Evolutionary conservation across 768 basidiomycete species (phyloP), one percentile per base, ranked within the genome.

Genomic region (Panellus pusillus): DNA sequence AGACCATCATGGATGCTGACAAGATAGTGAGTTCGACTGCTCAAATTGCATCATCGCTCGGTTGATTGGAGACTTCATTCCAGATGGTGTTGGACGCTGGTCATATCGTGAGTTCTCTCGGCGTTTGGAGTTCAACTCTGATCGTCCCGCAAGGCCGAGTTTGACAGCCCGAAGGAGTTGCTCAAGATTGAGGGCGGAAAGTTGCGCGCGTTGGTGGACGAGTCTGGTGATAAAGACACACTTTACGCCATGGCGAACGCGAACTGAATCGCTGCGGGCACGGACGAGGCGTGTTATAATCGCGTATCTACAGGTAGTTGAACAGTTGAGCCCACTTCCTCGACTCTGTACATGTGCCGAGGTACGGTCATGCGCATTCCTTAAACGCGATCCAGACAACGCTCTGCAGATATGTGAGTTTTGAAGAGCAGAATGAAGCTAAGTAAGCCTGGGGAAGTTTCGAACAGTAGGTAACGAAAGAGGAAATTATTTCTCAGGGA

Each of bases 121-220:
- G 49, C 18, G 19, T 40, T 13, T 35, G 3, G 6, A 14, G 13
- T 11, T 44, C 20, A 18, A n/a, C 12, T 43, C 24, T 15, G 2
- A 18, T 3, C 14, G 43, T n/a, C 20, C 43, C n/a, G 6, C 15
- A 18, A 73, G 72, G 67, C 81, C 39, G 83, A 85, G 58, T 84
- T 75, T 52, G 82, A 81, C 59, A 72, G 72, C 32, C 84, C 84
- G 0, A 57, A 59, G 20, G 65, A 73, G 31, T 68, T 89, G 44
- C 73, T 88, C 19, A 68, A 69, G 52, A 79, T 80, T 20, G 65
- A 79, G 44, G 67, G 70, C 15, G 79, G 83, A 7, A 72, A 71
- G 63, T 63, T 85, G 20, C 74, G 76, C 43, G 71, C 78, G 1
- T 67, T 86, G 24, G 82, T 86, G 1, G 78, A 84, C 40, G 79